Evolutionary conservation across 2,329 filamentous ascomycete species (phyloP), one percentile per base, ranked within the genome.

Genomic region (Aureobasidium subglaciale): DNA sequence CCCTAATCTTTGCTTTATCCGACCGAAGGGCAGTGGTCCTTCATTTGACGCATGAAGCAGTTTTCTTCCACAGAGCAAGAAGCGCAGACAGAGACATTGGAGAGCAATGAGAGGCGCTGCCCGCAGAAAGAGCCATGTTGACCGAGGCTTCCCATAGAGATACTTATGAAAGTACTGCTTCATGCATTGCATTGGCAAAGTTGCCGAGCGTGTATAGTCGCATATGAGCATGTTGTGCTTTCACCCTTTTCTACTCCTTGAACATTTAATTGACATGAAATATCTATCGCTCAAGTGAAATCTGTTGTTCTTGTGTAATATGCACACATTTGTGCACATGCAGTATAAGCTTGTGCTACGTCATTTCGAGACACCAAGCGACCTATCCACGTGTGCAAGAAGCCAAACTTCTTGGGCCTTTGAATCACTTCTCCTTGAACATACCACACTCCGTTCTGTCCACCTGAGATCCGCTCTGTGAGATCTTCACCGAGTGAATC

Each of bases 121-220:
- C 48, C 13, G 8, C 48, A 41, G 34, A 30, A 30, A 35, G 7
- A 52, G 50, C 32, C 27, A 20, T 41, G 48, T 53, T 40, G 50
- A 54, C 29, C 30, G 32, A 54, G 50, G 50, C 50, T 43, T 54
- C 25, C 50, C 9, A 54, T 54, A 54, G 50, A 54, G 35, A 27
- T 29, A 54, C 29, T 54, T 54, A 54, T 54, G 50, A 54, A 54
- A 54, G 50, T 38, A 43, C 50, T 54, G 50, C 50, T 54, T 54
- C 50, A 42, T 54, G 50, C 50, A 43, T 54, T 43, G 50, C 29
- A 40, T 32, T 41, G 48, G 48, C 35, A 35, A 24, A 30, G 25
- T 40, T 11, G 24, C 48, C 48, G n/a, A 52, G 35, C 35, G 15
- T 52, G 48, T 52, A 52, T 52, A 52, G 48, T 52, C 35, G 35